phyloP scores from a whole-genome alignment of 2,329 filamentous ascomycete species.

The Onygena corvina region DNA sequence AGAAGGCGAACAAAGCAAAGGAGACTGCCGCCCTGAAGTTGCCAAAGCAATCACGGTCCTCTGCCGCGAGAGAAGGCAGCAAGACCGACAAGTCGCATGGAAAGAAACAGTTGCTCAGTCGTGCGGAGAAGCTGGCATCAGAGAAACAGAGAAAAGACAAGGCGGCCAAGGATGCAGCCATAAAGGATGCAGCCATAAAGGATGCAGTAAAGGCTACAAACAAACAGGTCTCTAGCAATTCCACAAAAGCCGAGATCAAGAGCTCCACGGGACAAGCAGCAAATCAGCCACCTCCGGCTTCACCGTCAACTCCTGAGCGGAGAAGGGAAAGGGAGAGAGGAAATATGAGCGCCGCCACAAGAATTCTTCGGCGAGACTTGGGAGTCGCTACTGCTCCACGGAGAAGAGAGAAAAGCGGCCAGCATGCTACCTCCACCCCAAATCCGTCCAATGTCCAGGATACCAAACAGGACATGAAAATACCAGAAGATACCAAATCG shows the following conservation, averaged over 20 bases:
- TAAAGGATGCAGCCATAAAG: constrained; percentile 50
- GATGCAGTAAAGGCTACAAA: constrained; percentile 50
- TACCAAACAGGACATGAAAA: constrained; percentile 10
- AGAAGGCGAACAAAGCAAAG: constrained; percentile 63
- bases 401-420: constrained; percentile 25
- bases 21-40: constrained; percentile 40
- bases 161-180: constrained; percentile 47
- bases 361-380: constrained; percentile 51
- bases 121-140: constrained; percentile 26
- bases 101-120: constrained; percentile 31
- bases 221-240: constrained; percentile 29
- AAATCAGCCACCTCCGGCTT: constrained; percentile 7
- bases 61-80: constrained; percentile 29
- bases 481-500: constrained; percentile 8
- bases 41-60: constrained; percentile 26
- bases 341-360: constrained; percentile 42
- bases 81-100: constrained; percentile 32
- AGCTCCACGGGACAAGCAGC: constrained; percentile 15
- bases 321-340: constrained; percentile 42
- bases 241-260: constrained; percentile 21
- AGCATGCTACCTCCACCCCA: constrained; percentile 7
- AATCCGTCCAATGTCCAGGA: constrained; percentile 11
- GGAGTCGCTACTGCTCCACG: constrained; percentile 40
- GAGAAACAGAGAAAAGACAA: constrained; percentile 40
- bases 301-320: constrained; percentile 33